Evolutionary conservation across 148 eudicot species (phyloP).

Genomic region (Nyssa sinensis): DNA sequence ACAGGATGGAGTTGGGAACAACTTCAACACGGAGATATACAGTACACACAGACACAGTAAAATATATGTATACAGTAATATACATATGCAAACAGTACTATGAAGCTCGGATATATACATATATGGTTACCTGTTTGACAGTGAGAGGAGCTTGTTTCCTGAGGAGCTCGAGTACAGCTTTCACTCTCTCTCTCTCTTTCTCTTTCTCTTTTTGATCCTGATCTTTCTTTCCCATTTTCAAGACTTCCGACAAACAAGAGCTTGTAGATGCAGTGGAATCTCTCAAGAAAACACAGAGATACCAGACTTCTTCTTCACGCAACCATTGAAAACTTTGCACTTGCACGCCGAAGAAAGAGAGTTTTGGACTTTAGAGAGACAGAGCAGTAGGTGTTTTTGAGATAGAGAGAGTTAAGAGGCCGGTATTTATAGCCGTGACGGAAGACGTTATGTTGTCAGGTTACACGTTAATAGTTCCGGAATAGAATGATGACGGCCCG

Average conservation of each 20-base stretch:
- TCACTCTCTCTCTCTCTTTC: no score
- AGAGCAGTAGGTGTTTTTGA: not conserved
- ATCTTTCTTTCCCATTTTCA: slow-evolving; percentile 69
- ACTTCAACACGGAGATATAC: not conserved
- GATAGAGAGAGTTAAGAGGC: slow-evolving; percentile 10
- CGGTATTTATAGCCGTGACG: slow-evolving; percentile 47
- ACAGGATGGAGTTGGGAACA: not conserved
- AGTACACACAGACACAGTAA: not conserved
- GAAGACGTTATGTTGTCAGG: slow-evolving; percentile 33
- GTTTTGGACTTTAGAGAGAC: slow-evolving; percentile 12
- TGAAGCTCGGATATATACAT: no score
- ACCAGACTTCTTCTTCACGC: slow-evolving; percentile 39
- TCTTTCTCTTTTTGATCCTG: slow-evolving; percentile 32
- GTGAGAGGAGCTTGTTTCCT: slow-evolving; percentile 75
- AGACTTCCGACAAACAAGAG: not conserved
- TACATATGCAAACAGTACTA: no score
- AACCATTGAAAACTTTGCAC: not conserved
- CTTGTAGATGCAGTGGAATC: not conserved
- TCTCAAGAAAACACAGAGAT: slow-evolving; percentile 34
- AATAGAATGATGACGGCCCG: slow-evolving; percentile 18
- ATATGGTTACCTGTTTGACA: slow-evolving; percentile 68
- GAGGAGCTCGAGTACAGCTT: slow-evolving; percentile 67
- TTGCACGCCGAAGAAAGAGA: not conserved
- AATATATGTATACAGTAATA: not conserved
- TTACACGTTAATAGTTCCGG: not conserved